These are phyloP conservation scores for Penicillium waksmanii DNA, from an alignment of 495 filamentous ascomycete species.

Conservation along the genomic window DNA sequence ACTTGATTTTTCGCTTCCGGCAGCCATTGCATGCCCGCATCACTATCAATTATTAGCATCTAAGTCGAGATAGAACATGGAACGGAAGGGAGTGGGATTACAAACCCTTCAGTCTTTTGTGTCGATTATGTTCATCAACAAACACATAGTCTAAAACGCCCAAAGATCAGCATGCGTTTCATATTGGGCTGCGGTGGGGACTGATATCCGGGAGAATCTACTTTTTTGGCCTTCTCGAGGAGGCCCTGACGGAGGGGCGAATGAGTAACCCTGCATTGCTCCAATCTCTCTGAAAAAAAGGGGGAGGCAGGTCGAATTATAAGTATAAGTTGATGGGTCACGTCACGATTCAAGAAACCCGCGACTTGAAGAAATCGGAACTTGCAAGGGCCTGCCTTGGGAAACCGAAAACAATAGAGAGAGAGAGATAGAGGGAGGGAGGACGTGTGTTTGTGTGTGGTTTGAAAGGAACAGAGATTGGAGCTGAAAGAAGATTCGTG, in stretches of 20 bases:
- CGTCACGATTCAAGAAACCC: background rate
- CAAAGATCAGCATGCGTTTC: constrained; percentile 13
- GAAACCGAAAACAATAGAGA: background rate
- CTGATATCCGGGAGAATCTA: constrained; percentile 18
- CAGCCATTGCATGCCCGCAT: constrained; percentile 99
- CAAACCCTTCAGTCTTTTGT: constrained; percentile 94
- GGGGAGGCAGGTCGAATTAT: constrained; percentile 1
- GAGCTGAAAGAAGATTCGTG: no score
- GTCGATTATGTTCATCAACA: constrained; percentile 97
- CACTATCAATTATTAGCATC: constrained; percentile 55
- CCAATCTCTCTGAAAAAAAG: background rate
- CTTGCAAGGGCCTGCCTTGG: constrained; percentile 23
- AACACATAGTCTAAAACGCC: constrained; percentile 87
- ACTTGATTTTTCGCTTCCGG: constrained; percentile 82
- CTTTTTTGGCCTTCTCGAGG: constrained; percentile 52
- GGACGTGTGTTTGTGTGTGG: background rate
- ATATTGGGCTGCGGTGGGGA: background rate
- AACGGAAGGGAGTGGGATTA: background rate
- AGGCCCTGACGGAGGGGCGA: constrained; percentile 49
- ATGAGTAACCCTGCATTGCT: constrained; percentile 51
- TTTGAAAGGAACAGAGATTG: background rate
- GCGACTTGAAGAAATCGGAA: constrained; percentile 9
- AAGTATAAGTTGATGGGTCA: constrained; percentile 1
- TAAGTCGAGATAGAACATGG: constrained; percentile 15
- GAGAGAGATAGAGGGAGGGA: no score